A percentile compares a stretch with the other conserved stretches of the same genome.
Evolutionary conservation across 2,329 filamentous ascomycete species (phyloP).

Genomic region (Aureobasidium leucospermi): DNA sequence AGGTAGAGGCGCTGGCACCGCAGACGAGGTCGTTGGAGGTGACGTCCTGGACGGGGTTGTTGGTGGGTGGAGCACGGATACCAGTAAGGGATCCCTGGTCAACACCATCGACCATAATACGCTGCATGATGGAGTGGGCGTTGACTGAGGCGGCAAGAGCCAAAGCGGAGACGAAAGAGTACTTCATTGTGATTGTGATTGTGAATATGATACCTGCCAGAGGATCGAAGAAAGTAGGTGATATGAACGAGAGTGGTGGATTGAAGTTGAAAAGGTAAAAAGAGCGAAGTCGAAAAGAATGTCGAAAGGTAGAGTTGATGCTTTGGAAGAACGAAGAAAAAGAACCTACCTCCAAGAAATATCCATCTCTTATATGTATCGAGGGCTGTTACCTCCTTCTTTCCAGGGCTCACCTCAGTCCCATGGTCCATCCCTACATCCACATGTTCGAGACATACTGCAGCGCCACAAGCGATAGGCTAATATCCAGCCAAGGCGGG

Average conservation of each 20-base stretch:
- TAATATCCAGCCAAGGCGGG: slow-evolving; percentile 8
- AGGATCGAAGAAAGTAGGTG: background rate
- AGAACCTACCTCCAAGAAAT: background rate
- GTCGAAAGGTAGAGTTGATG: background rate
- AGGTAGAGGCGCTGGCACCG: slow-evolving; percentile 27
- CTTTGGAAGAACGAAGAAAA: background rate
- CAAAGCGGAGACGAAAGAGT: slow-evolving; percentile 26
- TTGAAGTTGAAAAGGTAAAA: background rate
- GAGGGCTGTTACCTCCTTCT: background rate
- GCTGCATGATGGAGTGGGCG: slow-evolving; percentile 23
- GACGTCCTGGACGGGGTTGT: slow-evolving; percentile 30
- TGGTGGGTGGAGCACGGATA: slow-evolving; percentile 38
- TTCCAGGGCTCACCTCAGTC: background rate
- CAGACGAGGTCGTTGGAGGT: slow-evolving; percentile 28
- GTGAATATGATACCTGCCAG: background rate
- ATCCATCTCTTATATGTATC: background rate
- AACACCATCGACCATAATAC: slow-evolving; percentile 36
- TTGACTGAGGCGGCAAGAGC: slow-evolving; percentile 26
- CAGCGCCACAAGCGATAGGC: slow-evolving; percentile 3
- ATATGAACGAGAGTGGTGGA: slow-evolving; percentile 10
- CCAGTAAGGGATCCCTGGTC: slow-evolving; percentile 39
- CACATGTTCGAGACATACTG: background rate
- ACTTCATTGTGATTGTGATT: slow-evolving; percentile 10
- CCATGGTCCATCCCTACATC: background rate
- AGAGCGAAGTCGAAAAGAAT: background rate